A percentile compares a stretch with the other conserved stretches of the same genome.
phyloP scores from a whole-genome alignment of 345 rosid genomes.

The Heritiera littoralis region DNA sequence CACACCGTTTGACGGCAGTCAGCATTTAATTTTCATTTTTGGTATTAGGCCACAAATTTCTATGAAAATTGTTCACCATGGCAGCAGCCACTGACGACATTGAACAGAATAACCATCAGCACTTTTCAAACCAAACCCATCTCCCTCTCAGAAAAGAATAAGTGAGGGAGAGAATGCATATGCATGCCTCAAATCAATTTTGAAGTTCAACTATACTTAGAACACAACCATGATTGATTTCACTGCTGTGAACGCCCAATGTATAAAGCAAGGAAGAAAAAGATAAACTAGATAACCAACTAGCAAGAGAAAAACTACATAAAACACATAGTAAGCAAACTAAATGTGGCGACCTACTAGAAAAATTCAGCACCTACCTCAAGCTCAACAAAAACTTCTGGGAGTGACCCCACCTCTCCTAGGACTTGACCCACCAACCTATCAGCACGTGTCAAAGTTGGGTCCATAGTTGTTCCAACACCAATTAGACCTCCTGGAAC shows the following conservation, averaged over 20 bases:
- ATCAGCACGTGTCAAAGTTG: constrained; percentile 94
- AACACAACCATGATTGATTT: background rate
- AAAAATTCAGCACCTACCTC: constrained; percentile 51
- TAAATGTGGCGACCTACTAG: too few relatives aligned
- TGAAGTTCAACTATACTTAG: background rate
- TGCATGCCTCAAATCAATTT: background rate
- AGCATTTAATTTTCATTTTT: background rate
- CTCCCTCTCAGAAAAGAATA: background rate
- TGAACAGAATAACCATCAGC: background rate
- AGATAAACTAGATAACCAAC: background rate
- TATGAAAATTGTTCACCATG: background rate
- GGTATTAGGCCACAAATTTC: background rate
- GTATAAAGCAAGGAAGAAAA: background rate
- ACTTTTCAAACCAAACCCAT: background rate
- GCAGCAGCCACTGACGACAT: background rate
- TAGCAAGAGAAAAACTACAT: background rate
- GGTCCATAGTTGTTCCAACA: constrained; percentile 99
- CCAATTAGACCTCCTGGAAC: constrained; percentile 98
- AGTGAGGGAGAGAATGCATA: background rate
- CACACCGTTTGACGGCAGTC: background rate
- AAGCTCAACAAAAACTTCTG: constrained; percentile 87
- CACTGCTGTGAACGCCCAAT: background rate
- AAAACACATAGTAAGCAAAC: background rate
- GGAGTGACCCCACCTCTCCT: constrained; percentile 92
- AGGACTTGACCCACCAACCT: constrained; percentile 97